Evolutionary conservation across 371 early-diverging fungal species (phyloP).

Genomic region (Umbelopsis sp.): DNA sequence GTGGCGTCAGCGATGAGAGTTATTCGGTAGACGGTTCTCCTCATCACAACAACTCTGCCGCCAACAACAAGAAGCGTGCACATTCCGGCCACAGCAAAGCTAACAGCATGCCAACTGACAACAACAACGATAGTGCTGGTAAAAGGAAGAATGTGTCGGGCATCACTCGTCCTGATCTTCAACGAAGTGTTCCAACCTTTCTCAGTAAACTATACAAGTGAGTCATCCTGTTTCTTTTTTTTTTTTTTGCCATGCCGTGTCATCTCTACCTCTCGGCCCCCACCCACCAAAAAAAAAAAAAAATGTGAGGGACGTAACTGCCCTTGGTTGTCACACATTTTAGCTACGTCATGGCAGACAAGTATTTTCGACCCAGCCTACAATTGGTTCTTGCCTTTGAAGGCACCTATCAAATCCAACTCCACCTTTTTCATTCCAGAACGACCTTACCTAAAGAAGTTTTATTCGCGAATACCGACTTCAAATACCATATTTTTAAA

Average conservation of each 20-base stretch:
- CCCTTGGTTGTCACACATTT: too few species aligned
- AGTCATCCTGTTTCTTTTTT: neutral
- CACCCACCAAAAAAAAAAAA: too few species aligned
- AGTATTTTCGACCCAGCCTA: neutral
- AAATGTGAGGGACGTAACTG: too few species aligned
- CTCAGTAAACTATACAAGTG: constrained; percentile 32
- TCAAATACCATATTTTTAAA: neutral
- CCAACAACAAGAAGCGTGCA: constrained; percentile 20
- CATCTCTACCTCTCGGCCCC: neutral
- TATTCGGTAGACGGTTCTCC: neutral
- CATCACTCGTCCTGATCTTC: constrained; percentile 20
- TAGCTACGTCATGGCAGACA: neutral
- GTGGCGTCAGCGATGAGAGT: constrained; percentile 6
- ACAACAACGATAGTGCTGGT: neutral
- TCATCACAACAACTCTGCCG: neutral
- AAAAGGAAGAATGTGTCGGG: neutral
- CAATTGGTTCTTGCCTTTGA: neutral
- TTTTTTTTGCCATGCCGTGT: neutral
- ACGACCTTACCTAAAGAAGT: too few species aligned
- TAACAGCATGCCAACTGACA: neutral
- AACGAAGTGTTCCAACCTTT: constrained; percentile 29
- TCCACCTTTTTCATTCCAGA: too few species aligned
- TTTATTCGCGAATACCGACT: neutral
- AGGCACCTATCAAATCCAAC: too few species aligned
- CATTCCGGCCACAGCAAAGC: constrained; percentile 11